Evolutionary conservation across 2,329 filamentous ascomycete species (phyloP), one percentile per base, ranked within the genome.

Genomic region (Hirsutella minnesotensis): DNA sequence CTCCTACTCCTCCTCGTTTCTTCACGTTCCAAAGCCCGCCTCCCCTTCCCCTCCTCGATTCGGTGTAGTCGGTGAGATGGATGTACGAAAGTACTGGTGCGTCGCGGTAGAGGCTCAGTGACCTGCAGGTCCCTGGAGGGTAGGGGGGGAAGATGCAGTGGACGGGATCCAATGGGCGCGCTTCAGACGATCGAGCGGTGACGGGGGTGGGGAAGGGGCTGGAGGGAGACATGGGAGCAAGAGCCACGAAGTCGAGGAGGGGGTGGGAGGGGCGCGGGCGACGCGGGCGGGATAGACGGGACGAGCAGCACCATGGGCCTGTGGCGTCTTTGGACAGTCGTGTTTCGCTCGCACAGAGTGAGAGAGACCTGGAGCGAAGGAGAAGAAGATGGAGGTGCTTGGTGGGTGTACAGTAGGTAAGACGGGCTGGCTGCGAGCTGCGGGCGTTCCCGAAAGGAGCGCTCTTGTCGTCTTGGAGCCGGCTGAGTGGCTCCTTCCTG

Each of bases 61-160:
- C 48, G 49, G 49, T 51, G 44, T 46, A 49, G 49, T 51, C 49
- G 49, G 49, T 49, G 47, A 49, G 44, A 41, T 41, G 24, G 24
- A 27, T 27, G 29, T 27, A 40, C 18, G 38, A 16, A 38, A 8
- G 29, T 15, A 33, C 18, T 10, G 3, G 16, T 15, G 8, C 15
- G 18, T 22, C 21, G 16, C 18, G 20, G 21, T 30, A 33, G 21
- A 30, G 29, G 9, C 31, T 7, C 21, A 30, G 24, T 31, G 38
- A 8, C 31, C 29, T 41, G 37, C 41, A 39, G 41, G 36, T 24
- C 34, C 33, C 16, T 24, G 4, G 15, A 12, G 22, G 33, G n/a
- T 9, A 33, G 13, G 15, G 24, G 4, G 21, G 18, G 9, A n/a
- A 31, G 27, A 13, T 18, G 24, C 12, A 37, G 12, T 15, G 8